Evolutionary conservation across 805 yeast species (phyloP).

Genomic region (Zygoascus bituminiphila): DNA sequence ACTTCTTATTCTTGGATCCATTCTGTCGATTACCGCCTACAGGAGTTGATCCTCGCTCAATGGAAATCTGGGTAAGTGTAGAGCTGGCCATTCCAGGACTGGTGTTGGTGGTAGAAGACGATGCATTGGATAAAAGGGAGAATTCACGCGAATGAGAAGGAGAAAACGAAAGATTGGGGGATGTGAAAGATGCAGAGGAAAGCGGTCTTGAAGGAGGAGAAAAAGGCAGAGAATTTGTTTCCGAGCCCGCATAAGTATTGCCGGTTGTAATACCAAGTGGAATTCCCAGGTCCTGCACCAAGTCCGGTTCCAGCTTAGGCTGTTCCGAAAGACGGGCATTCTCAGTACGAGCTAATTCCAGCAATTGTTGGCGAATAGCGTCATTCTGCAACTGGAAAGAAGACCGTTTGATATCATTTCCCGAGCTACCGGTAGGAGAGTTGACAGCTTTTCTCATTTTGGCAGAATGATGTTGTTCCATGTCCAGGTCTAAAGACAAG

Average conservation of each 20-base stretch:
- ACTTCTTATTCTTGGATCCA: neutral
- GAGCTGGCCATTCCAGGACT: neutral
- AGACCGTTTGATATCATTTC: conserved; percentile 3
- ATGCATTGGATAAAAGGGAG: neutral
- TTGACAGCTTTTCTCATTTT: neutral
- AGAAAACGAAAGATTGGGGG: neutral
- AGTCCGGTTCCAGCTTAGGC: neutral
- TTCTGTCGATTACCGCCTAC: neutral
- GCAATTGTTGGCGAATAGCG: conserved; percentile 20
- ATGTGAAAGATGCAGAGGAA: neutral
- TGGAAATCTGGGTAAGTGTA: neutral
- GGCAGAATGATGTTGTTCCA: neutral
- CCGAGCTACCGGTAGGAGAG: neutral
- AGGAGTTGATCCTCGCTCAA: neutral
- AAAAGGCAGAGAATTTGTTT: neutral
- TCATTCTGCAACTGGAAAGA: conserved; percentile 20
- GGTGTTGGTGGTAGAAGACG: neutral
- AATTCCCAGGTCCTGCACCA: conserved; percentile 5
- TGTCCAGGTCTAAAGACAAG: neutral
- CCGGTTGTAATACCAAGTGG: neutral
- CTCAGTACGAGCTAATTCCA: conserved; percentile 23
- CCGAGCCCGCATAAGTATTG: neutral
- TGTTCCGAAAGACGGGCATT: conserved; percentile 17
- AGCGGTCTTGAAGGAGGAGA: neutral
- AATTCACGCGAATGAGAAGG: neutral